Percentiles rank a stretch among this genome's conserved stretches.
Conservation (phyloP, 129 eudicot species). For the Kitagawia praeruptora region DNA sequence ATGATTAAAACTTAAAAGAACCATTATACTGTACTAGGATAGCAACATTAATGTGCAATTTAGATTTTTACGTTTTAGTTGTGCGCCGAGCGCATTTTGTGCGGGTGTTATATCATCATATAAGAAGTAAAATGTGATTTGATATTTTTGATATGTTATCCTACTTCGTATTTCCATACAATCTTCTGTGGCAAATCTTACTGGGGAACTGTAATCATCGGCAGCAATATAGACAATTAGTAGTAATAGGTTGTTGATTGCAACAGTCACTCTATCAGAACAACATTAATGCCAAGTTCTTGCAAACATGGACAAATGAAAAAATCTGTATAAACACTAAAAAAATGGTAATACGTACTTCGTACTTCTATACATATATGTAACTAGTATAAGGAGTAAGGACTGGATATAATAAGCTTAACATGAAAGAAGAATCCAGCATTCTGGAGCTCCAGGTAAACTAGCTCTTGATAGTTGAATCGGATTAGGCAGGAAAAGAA, state of each 20-base stretch:
- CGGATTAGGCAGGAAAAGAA: neutral
- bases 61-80: neutral
- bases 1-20: neutral
- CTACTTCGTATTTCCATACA: neutral
- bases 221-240: neutral
- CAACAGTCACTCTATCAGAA: neutral
- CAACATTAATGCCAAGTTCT: neutral
- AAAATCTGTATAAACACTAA: neutral
- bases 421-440: neutral
- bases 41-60: neutral
- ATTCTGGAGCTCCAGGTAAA: neutral
- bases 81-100: neutral
- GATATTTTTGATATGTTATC: neutral
- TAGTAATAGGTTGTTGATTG: neutral
- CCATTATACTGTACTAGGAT: neutral
- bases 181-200: neutral
- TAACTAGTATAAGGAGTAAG: neutral
- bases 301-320: neutral
- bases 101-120: neutral
- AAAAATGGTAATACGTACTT: neutral
- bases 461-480: neutral
- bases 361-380: neutral
- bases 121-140: neutral
- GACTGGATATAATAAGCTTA: neutral
- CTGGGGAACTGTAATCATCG: neutral